A percentile compares a stretch with the other conserved stretches of the same genome.
Conservation (phyloP, 108 stramenopile species). For the Nannochloropsis salina region DNA sequence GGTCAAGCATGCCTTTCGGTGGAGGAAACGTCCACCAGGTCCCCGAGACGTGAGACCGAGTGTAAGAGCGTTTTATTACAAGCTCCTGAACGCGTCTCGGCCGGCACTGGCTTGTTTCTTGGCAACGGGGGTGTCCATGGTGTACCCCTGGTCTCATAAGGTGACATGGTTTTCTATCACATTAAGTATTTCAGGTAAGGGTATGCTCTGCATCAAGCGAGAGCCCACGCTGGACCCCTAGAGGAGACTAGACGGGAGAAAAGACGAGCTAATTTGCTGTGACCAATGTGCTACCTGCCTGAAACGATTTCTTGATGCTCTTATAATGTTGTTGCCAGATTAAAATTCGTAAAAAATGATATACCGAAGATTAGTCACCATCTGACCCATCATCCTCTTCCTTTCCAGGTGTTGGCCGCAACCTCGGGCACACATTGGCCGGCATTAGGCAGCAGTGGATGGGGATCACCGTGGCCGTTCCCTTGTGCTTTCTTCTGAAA, state of each 20-base stretch:
- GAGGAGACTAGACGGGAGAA: neutral
- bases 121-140: neutral
- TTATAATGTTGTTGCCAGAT: neutral
- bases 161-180: slow-evolving; percentile 17
- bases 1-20: slow-evolving; percentile 12
- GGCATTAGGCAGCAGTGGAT: neutral
- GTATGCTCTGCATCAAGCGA: neutral
- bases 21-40: neutral
- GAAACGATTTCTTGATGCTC: neutral
- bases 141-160: neutral
- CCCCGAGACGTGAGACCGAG: neutral
- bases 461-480: neutral
- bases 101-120: slow-evolving; percentile 2
- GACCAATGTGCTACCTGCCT: neutral
- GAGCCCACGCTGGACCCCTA: neutral
- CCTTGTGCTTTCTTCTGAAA: slow-evolving; percentile 17
- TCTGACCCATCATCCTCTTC: neutral
- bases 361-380: neutral
- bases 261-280: neutral
- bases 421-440: neutral
- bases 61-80: neutral
- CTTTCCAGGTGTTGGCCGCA: neutral
- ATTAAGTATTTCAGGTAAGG: neutral
- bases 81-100: neutral
- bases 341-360: neutral